A percentile compares a stretch with the other conserved stretches of the same genome.
Conservation (phyloP, 2,329 filamentous ascomycete genomes). For the Aureobasidium subglaciale region DNA sequence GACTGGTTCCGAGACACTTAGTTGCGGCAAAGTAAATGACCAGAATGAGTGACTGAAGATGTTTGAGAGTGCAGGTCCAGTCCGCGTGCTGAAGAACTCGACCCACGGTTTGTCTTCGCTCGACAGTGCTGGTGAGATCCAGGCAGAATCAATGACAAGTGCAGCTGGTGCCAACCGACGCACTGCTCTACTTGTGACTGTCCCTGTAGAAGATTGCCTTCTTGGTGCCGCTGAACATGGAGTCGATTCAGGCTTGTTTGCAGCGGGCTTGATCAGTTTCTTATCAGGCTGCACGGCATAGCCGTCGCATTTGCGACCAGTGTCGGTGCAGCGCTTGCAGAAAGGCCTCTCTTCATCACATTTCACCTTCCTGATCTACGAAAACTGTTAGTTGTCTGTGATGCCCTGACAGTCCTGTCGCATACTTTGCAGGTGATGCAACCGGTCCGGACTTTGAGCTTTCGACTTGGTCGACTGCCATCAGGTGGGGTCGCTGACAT, state of each 20-base stretch:
- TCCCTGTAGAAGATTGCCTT: not conserved
- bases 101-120: slow-evolving; percentile 14
- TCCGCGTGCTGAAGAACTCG: slow-evolving; percentile 23
- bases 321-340: slow-evolving; percentile 48
- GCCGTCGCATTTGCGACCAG: slow-evolving; percentile 52
- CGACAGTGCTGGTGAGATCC: not conserved
- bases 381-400: not conserved
- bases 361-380: slow-evolving; percentile 49
- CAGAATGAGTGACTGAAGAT: slow-evolving; percentile 25
- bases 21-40: slow-evolving; percentile 26
- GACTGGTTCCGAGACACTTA: slow-evolving; percentile 26
- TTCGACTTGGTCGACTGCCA: not conserved
- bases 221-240: not conserved
- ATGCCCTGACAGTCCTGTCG: slow-evolving; percentile 17
- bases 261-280: not conserved
- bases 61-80: slow-evolving; percentile 20
- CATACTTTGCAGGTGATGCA: slow-evolving; percentile 50
- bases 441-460: slow-evolving; percentile 31
- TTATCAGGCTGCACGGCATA: slow-evolving; percentile 29
- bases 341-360: slow-evolving; percentile 50
- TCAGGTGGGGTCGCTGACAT: not conserved
- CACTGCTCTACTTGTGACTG: not conserved
- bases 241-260: not conserved
- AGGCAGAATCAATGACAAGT: not conserved
- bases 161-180: not conserved